Evolutionary conservation across 1,284 basidiomycete species (phyloP), one percentile per base, ranked within the genome.

Genomic region (Boletus mariae): DNA sequence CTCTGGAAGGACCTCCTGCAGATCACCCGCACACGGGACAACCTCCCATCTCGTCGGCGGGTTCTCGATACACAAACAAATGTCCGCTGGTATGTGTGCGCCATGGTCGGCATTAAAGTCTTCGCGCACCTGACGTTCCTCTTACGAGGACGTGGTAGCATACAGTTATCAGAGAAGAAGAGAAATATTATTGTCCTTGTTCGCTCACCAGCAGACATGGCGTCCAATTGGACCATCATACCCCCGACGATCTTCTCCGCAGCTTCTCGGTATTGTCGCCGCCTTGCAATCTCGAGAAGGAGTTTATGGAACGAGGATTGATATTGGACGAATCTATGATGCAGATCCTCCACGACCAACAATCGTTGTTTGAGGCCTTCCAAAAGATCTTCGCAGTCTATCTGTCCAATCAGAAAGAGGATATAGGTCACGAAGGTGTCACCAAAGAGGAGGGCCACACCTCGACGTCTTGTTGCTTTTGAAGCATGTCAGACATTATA

Each of bases 401-500:
- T 59, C 84, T 87, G 53, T 42, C 17, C 31, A 37, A 23, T 31
- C 46, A 17, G 17, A 23, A 50, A 11, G 42, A n/a, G 15, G 28
- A 28, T 25, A 11, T 23, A n/a, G 20, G 41, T 23, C 29, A 32
- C 5, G 34, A 8, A 20, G 2, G 38, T 32, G 12, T 11, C 3
- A 5, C 28, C 5, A 32, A 25, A 10, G 6, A 35, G 12, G 12
- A 43, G 42, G 17, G 53, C 54, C 65, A 11, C 42, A 86, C 87
- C 76, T 90, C 84, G 10, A 87, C 78, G 12, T 70, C 67, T 53
- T 84, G 78, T 64, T 90, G 87, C 17, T 76, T 78, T 38, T 78
- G 75, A 5, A 91, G 69, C 85, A 91, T 90, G 49, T 86, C 83
- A 0, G 75, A 72, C 83, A 92, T 89, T 49, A 90, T 87, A 20